A percentile compares a stretch with the other conserved stretches of the same genome.
Evolutionary conservation across 2,329 filamentous ascomycete genomes (phyloP).

Genomic region (Trichophyton schoenleinii): DNA sequence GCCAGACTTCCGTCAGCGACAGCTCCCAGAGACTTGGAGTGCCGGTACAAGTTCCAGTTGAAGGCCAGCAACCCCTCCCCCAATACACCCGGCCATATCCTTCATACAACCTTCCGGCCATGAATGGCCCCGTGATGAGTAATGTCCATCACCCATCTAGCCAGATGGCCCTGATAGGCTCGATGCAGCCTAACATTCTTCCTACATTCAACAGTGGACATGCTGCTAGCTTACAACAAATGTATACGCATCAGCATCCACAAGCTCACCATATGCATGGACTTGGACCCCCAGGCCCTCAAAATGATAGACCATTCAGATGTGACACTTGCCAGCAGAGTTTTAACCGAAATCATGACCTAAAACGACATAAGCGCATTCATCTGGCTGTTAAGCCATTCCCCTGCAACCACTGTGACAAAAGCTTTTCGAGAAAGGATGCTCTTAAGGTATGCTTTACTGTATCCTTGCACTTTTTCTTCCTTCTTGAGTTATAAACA

Average conservation of each 20-base stretch:
- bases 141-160: conserved; percentile 63
- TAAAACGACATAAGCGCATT: conserved; percentile 92
- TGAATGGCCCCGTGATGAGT: conserved; percentile 58
- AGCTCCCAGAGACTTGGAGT: conserved; percentile 43
- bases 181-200: conserved; percentile 45
- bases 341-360: conserved; percentile 91
- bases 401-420: conserved; percentile 80
- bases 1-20: conserved; percentile 32
- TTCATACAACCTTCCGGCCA: conserved; percentile 48
- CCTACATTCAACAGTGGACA: conserved; percentile 49
- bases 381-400: conserved; percentile 93
- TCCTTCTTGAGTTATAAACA: neutral
- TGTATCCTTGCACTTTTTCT: neutral
- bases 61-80: conserved; percentile 23
- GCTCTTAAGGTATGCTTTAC: conserved; percentile 67
- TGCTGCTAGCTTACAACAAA: conserved; percentile 43
- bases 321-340: conserved; percentile 86
- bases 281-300: conserved; percentile 41
- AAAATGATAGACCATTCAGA: conserved; percentile 79
- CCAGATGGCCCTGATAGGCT: conserved; percentile 58
- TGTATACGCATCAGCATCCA: conserved; percentile 47
- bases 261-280: conserved; percentile 23
- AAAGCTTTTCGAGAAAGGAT: conserved; percentile 94
- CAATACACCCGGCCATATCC: conserved; percentile 34
- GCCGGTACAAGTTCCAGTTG: conserved; percentile 33